Percentiles rank a stretch among this genome's conserved stretches.
Evolutionary conservation across 352 stramenopile genomes (phyloP).

Genomic region (Phytophthora sansomeana): DNA sequence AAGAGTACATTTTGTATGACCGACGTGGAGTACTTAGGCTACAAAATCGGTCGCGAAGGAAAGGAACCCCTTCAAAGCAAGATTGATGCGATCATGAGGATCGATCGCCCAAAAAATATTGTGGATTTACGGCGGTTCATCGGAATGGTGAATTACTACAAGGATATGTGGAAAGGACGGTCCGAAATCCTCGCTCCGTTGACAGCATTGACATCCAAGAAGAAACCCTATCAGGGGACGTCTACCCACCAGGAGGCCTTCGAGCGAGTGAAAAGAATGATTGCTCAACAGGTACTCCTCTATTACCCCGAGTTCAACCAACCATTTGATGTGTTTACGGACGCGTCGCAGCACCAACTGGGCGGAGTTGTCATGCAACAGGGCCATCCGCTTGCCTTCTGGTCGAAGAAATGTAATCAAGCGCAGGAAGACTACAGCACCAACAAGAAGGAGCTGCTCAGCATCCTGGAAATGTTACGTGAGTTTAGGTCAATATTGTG

Average conservation of each 20-base stretch:
- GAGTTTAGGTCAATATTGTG: no score
- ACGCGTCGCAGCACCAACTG: conserved; percentile 3
- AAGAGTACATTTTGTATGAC: not conserved
- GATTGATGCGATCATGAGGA: not conserved
- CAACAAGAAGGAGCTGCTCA: no score
- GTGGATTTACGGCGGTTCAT: conserved; percentile 1
- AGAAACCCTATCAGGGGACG: not conserved
- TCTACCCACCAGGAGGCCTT: not conserved
- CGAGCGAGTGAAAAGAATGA: not conserved
- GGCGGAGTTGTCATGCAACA: conserved; percentile 12
- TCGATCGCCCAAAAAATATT: not conserved
- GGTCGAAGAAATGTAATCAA: no score
- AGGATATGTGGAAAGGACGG: not conserved
- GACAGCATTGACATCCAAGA: conserved; percentile 1
- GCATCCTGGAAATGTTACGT: no score
- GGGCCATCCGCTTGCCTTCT: no score
- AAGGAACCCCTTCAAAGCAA: not conserved
- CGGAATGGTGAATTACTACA: conserved; percentile 10
- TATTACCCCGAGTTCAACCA: not conserved
- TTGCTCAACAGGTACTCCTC: not conserved
- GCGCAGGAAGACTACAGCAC: no score
- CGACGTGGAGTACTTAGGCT: not conserved
- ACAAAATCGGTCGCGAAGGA: not conserved
- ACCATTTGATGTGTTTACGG: conserved; percentile 3
- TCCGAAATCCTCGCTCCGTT: not conserved